Evolutionary conservation across 1,284 basidiomycete genomes (phyloP).

Genomic region (Leccinum pachyderme): DNA sequence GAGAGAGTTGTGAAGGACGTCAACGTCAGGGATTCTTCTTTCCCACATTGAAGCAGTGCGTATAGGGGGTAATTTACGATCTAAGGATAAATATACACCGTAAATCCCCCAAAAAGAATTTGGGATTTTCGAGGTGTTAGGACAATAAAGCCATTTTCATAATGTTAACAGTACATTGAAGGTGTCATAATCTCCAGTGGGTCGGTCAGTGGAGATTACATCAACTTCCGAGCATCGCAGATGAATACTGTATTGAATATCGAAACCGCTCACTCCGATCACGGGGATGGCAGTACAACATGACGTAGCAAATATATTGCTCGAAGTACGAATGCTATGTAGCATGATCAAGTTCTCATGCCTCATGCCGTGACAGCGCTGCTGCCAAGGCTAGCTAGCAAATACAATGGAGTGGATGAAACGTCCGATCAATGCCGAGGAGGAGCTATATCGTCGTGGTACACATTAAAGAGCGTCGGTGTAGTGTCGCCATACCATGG

Average conservation of each 20-base stretch:
- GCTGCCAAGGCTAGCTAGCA: constrained; percentile 15
- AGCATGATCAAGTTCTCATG: constrained; percentile 3
- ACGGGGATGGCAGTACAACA: neutral
- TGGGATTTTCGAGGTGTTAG: too few relatives aligned
- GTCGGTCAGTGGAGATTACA: constrained; percentile 6
- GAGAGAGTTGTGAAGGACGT: neutral
- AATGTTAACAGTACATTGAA: too few relatives aligned
- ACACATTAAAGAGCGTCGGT: constrained; percentile 15
- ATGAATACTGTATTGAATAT: neutral
- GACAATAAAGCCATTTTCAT: too few relatives aligned
- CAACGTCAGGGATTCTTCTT: neutral
- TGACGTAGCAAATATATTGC: neutral
- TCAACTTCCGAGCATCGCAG: neutral
- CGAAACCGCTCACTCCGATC: neutral
- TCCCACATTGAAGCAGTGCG: neutral
- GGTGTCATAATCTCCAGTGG: too few relatives aligned
- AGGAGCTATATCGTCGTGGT: constrained; percentile 4
- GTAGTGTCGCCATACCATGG: constrained; percentile 7
- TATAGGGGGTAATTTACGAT: too few relatives aligned
- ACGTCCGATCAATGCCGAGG: constrained; percentile 8
- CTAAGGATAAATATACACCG: too few relatives aligned
- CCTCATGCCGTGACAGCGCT: constrained; percentile 14
- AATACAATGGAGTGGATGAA: constrained; percentile 19
- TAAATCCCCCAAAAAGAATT: too few relatives aligned
- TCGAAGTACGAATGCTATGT: neutral